Conservation (phyloP, 805 yeast species). For the Candida manassasensis region DNA sequence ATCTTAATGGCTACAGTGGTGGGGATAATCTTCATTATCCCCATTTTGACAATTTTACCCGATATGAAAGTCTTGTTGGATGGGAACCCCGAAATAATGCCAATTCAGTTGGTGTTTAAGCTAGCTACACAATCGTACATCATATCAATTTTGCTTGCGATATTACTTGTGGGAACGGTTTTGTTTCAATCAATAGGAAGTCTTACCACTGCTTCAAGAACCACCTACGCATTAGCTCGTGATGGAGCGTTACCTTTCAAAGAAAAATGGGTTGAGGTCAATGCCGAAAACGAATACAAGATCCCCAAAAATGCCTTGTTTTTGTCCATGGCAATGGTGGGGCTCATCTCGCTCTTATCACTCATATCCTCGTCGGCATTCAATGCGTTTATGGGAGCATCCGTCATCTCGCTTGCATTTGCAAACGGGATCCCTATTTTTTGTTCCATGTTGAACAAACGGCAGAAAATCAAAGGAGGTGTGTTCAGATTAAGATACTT, state of each 20-base stretch:
- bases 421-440: constrained; percentile 76
- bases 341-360: constrained; percentile 58
- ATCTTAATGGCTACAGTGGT: constrained; percentile 61
- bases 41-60: constrained; percentile 68
- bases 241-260: constrained; percentile 75
- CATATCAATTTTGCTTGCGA: constrained; percentile 63
- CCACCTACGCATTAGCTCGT: constrained; percentile 78
- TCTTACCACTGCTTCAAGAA: constrained; percentile 74
- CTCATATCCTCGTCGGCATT: constrained; percentile 69
- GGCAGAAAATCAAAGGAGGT: constrained; percentile 62
- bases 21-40: constrained; percentile 69
- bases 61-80: constrained; percentile 54
- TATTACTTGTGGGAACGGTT: constrained; percentile 64
- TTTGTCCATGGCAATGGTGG: constrained; percentile 59
- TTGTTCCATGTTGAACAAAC: constrained; percentile 53
- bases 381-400: constrained; percentile 79
- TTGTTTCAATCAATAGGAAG: constrained; percentile 77
- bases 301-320: constrained; percentile 70
- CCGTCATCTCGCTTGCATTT: constrained; percentile 68
- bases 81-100: constrained; percentile 61
- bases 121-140: constrained; percentile 62
- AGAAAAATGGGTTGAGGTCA: constrained; percentile 61
- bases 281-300: constrained; percentile 47
- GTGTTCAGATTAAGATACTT: constrained; percentile 57
- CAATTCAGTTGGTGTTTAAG: constrained; percentile 73